These are phyloP conservation scores for Trichoderma atrobrunneum DNA, from an alignment of 2,329 filamentous ascomycete genomes.

Conservation along the genomic window DNA sequence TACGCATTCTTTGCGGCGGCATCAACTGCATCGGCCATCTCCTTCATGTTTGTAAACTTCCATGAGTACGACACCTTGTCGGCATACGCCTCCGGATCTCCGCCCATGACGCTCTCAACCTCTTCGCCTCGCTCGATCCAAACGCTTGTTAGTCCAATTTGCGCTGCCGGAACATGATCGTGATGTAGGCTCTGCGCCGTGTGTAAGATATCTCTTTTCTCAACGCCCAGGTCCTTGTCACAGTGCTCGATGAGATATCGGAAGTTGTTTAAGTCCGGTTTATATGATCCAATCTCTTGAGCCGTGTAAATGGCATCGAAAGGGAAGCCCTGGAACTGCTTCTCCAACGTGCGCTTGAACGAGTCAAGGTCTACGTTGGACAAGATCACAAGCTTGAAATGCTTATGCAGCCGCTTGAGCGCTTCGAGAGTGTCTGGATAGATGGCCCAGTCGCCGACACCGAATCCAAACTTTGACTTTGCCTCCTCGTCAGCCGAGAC, in stretches of 20 bases:
- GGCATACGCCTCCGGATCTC: conserved; percentile 33
- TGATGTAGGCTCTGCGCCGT: conserved; percentile 66
- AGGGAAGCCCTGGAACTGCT: conserved; percentile 44
- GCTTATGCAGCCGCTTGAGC: conserved; percentile 45
- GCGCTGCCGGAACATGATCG: conserved; percentile 64
- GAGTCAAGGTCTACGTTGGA: conserved; percentile 54
- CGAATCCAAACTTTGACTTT: conserved; percentile 35
- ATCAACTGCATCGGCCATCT: conserved; percentile 59
- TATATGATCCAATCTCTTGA: conserved; percentile 69
- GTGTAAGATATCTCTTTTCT: conserved; percentile 56
- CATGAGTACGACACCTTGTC: conserved; percentile 40
- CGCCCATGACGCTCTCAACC: conserved; percentile 26
- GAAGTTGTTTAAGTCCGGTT: conserved; percentile 65
- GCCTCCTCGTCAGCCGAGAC: conserved; percentile 34
- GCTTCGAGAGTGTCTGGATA: conserved; percentile 58
- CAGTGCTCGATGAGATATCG: conserved; percentile 58
- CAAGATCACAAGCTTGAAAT: conserved; percentile 59
- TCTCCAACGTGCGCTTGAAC: conserved; percentile 28
- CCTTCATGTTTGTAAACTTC: conserved; percentile 56
- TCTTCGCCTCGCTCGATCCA: conserved; percentile 62
- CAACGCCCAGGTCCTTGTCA: conserved; percentile 51
- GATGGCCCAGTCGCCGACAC: conserved; percentile 52
- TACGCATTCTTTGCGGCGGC: conserved; percentile 15
- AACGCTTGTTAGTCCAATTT: conserved; percentile 56
- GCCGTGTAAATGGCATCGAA: conserved; percentile 68